Percentiles rank a stretch among this genome's conserved stretches.
These are phyloP conservation scores for Phyllostachys edulis DNA, from an alignment of 176 grass and related monocot species.

Conservation along the genomic window DNA sequence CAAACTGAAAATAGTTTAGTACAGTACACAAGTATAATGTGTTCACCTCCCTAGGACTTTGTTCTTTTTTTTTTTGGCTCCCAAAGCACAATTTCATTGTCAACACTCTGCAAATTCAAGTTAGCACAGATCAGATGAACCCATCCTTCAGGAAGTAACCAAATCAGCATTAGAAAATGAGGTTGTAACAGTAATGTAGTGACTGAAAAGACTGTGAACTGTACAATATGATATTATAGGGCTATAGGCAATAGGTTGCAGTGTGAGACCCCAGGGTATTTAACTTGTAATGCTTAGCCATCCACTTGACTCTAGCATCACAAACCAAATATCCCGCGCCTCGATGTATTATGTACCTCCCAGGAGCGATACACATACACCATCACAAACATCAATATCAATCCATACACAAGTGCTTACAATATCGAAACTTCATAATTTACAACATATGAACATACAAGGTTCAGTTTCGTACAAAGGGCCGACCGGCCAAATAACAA, in stretches of 20 bases:
- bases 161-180: not conserved
- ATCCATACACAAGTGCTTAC: too few species aligned
- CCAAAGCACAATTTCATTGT: conserved; percentile 94
- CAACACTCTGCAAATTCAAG: conserved; percentile 77
- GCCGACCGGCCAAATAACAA: too few species aligned
- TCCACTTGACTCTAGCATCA: too few species aligned
- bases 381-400: too few species aligned
- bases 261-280: too few species aligned
- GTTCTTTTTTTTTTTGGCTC: conserved; percentile 91
- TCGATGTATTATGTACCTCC: too few species aligned
- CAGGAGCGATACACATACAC: too few species aligned
- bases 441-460: too few species aligned
- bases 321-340: too few species aligned
- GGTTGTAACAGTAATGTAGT: not conserved
- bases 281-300: too few species aligned
- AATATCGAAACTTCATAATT: too few species aligned
- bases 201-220: not conserved
- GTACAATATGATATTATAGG: not conserved
- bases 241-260: not conserved
- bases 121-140: conserved; percentile 22
- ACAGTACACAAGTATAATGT: not conserved
- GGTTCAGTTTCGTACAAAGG: too few species aligned
- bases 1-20: not conserved
- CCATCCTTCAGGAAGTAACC: conserved; percentile 8
- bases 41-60: conserved; percentile 71